These are phyloP conservation scores for Xylaria grammica DNA, from an alignment of 495 filamentous ascomycete genomes.

Conservation along the genomic window DNA sequence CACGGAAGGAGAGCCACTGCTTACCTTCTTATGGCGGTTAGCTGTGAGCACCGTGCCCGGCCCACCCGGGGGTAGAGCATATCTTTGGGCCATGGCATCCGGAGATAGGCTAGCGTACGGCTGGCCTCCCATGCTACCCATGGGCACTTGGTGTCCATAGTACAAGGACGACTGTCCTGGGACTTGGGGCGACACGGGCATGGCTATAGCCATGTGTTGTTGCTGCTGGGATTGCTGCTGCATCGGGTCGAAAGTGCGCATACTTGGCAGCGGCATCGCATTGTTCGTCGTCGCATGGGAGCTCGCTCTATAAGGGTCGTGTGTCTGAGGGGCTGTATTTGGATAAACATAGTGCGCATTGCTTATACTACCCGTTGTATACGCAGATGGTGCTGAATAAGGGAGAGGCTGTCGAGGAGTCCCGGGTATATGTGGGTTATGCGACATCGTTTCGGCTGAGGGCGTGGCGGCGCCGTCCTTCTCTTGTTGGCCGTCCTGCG, in stretches of 20 bases:
- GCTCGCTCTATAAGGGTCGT: conserved; percentile 59
- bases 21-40: conserved; percentile 86
- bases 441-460: conserved; percentile 52
- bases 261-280: conserved; percentile 68
- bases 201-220: conserved; percentile 43
- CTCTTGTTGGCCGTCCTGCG: conserved; percentile 25
- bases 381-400: conserved; percentile 62
- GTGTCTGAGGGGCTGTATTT: conserved; percentile 44
- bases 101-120: conserved; percentile 52
- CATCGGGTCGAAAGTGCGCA: conserved; percentile 61
- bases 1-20: conserved; percentile 25
- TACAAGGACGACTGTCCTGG: conserved; percentile 42
- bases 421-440: conserved; percentile 47
- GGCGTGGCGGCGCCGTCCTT: conserved; percentile 36
- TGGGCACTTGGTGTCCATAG: conserved; percentile 41
- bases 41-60: conserved; percentile 72
- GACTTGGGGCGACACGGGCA: conserved; percentile 37
- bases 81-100: conserved; percentile 41
- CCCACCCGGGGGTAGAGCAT: conserved; percentile 58
- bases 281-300: conserved; percentile 50
- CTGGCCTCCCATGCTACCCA: conserved; percentile 45
- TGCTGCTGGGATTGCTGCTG: conserved; percentile 52
- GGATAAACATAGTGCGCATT: conserved; percentile 61
- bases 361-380: conserved; percentile 56
- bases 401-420: conserved; percentile 53